Evolutionary conservation across 306 rosid genomes (phyloP), one percentile per base, ranked within the genome.

Genomic region (Clitoria ternatea): DNA sequence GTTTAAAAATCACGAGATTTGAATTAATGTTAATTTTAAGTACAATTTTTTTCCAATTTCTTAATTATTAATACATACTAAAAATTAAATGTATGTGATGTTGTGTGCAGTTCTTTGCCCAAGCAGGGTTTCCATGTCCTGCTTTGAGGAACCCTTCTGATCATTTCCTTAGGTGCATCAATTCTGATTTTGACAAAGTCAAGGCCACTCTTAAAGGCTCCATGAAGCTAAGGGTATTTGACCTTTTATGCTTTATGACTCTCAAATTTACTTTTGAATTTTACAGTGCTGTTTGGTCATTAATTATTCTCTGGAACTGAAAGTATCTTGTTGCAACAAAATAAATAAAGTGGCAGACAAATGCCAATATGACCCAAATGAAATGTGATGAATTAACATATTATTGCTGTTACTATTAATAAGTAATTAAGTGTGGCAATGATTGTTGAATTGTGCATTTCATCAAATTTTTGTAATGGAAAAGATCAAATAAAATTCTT

Each of bases 81-180:
- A n/a, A n/a, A n/a, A n/a, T n/a, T n/a, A n/a, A n/a, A n/a, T 50
- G 4, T 3, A 29, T 15, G 6, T 70, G 43, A 69, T 63, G 39
- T 24, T 75, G 6, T 70, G 4, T 79, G 84, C 87, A 94, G 97
- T 94, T 94, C 83, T 94, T 94, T 86, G 89, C 88, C 55, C 99
- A 86, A 81, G 96, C 97, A 65, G 97, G 99, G 19, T 94, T 94
- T 77, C 99, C 99, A 9, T 94, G 99, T 84, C 96, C 99, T 59
- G 90, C 97, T 80, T 63, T 94, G 85, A 94, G 99, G 82, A 94
- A 91, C 78, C 97, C 99, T 2, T 94, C 99, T 26, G 99, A 94
- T 78, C 99, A 94, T 82, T 94, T 91, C 74, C 97, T 94, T 27
- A 79, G 97, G 73, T 91, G 96, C 79, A 72, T 94, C 78, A 94